Conservation (phyloP, 257 asterid species). For the Osmanthus fragrans region DNA sequence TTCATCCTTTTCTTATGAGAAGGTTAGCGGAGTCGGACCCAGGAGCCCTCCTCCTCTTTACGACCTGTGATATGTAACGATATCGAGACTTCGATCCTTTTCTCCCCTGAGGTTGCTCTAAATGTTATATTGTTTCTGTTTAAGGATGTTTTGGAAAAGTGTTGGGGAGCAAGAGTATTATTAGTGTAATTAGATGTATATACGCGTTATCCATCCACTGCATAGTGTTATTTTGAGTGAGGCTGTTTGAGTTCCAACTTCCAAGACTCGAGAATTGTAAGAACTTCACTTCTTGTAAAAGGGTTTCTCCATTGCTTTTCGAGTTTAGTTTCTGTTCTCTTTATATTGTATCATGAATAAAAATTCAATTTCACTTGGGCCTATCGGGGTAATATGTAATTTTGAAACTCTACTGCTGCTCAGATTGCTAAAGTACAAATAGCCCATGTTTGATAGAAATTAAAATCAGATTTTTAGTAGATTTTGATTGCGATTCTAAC, state of each 20-base stretch:
- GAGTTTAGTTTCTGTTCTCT: background rate
- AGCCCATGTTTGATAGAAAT: too few species aligned
- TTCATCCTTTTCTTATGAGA: conserved; percentile 75
- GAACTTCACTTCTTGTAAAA: background rate
- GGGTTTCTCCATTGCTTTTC: background rate
- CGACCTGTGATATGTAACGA: conserved; percentile 66
- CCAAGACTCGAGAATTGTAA: background rate
- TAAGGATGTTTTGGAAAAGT: background rate
- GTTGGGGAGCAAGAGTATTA: background rate
- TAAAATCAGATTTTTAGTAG: too few species aligned
- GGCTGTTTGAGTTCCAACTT: background rate
- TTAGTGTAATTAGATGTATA: background rate
- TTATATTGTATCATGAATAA: too few species aligned
- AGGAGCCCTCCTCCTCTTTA: conserved; percentile 93
- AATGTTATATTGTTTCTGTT: background rate
- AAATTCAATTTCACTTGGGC: too few species aligned
- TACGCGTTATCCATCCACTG: background rate
- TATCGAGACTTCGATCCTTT: background rate
- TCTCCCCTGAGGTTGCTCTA: conserved; percentile 18
- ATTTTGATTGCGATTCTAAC: too few species aligned
- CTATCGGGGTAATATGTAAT: too few species aligned
- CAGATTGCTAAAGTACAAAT: too few species aligned
- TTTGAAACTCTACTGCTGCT: too few species aligned
- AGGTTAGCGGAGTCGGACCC: conserved; percentile 80
- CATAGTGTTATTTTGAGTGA: background rate